These are phyloP conservation scores for Asterionellopsis glacialis DNA, from an alignment of 108 stramenopile species.

Conservation along the genomic window DNA sequence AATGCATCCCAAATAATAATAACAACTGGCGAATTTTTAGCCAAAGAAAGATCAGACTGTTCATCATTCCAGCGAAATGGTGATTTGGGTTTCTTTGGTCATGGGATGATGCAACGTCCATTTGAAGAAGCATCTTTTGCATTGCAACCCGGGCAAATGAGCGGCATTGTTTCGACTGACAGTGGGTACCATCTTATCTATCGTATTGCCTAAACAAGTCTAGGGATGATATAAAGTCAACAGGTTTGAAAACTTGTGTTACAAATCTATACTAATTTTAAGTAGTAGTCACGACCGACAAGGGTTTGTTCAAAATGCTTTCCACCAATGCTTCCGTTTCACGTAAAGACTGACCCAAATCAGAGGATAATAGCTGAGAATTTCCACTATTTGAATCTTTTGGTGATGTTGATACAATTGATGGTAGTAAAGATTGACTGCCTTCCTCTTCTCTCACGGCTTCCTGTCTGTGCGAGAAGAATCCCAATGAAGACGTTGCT, in stretches of 20 bases:
- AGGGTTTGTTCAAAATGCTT: background rate
- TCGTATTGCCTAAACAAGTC: slow-evolving; percentile 59
- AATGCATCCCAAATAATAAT: too few species aligned
- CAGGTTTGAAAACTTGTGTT: background rate
- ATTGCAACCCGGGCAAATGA: slow-evolving; percentile 80
- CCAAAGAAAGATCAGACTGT: slow-evolving; percentile 72
- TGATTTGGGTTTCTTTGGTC: slow-evolving; percentile 85
- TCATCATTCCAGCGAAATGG: slow-evolving; percentile 68
- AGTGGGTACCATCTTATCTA: slow-evolving; percentile 96
- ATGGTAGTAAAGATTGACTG: background rate
- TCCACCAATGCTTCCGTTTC: slow-evolving; percentile 9
- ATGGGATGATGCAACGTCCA: slow-evolving; percentile 83
- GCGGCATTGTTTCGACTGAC: slow-evolving; percentile 89
- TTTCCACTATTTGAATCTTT: background rate
- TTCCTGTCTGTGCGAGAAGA: too few species aligned
- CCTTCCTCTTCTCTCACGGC: too few species aligned
- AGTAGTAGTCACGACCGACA: background rate
- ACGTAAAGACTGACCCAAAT: slow-evolving; percentile 1
- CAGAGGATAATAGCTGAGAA: background rate
- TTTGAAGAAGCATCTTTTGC: slow-evolving; percentile 95
- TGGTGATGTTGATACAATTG: too few species aligned
- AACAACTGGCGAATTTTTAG: slow-evolving; percentile 7
- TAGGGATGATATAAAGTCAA: background rate
- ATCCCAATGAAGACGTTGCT: background rate
- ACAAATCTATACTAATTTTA: background rate